Evolutionary conservation across 176 grass and related monocot genomes (phyloP), one percentile per base, ranked within the genome.

Genomic region (Puya raimondii): DNA sequence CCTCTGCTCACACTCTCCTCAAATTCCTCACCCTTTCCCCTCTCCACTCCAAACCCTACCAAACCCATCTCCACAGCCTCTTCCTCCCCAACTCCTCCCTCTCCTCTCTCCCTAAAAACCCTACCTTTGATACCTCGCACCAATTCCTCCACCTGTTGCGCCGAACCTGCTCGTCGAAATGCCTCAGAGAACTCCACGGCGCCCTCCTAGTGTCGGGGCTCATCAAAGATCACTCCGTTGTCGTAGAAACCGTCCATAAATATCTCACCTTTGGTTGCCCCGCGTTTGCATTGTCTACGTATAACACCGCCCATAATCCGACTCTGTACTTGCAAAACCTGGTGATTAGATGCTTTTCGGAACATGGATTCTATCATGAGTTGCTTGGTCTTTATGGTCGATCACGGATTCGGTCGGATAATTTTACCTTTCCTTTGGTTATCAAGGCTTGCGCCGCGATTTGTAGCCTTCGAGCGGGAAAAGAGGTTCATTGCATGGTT

Each of bases 351-450:
- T 82, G 84, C 76, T 81, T 91, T 77, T 87, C 84, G 14, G 64
- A 76, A 20, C 75, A 87, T 57, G 81, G 81, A n/a, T 82, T 87
- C 74, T 72, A 87, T 78, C 48, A 51, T 10, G 78, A 91, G 57
- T 63, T 91, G 54, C 78, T 91, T 68, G 53, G 20, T 16, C 58
- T 91, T 13, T 91, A 91, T 53, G 49, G 68, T 25, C 17, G 48
- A 29, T 10, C 51, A n/a, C 75, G 70, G 67, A 66, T 20, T 70
- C 53, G 81, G 9, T 87, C 81, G 0, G 84, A 87, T 56, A 81
- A 87, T 42, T 91, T 84, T 72, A 91, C 88, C 4, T 82, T 87
- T 29, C 75, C 84, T 1, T 82, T 63, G 5, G 88, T 91, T 65
- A 74, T 91, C 79, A 91, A 79, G 71, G 81, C 88, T 12, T 87